A percentile compares a stretch with the other conserved stretches of the same genome.
Conservation (phyloP, 768 basidiomycete species). For the Nevesoporus exiguus region DNA sequence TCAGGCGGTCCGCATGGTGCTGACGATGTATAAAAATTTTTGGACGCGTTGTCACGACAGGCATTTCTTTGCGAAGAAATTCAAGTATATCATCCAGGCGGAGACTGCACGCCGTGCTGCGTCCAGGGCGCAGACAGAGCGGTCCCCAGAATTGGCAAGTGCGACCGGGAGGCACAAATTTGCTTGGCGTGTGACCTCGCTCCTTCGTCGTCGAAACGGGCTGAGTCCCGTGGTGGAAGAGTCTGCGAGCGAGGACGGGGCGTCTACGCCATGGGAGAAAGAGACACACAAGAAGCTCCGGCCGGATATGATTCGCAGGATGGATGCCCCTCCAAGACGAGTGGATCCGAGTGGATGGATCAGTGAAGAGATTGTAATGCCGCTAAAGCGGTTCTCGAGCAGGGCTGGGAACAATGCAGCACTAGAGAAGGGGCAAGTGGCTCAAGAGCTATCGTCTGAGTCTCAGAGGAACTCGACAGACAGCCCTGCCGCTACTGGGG, state of each 20-base stretch:
- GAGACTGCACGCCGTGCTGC: conserved; percentile 34
- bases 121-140: conserved; percentile 18
- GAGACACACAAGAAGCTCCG: conserved; percentile 37
- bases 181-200: conserved; percentile 29
- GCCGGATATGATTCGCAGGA: conserved; percentile 75
- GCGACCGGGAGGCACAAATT: conserved; percentile 18
- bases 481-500: neutral
- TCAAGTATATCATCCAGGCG: conserved; percentile 52
- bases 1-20: neutral
- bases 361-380: conserved; percentile 40
- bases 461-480: neutral
- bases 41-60: conserved; percentile 32
- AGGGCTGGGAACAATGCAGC: conserved; percentile 1
- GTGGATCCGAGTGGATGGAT: conserved; percentile 76
- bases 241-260: conserved; percentile 13
- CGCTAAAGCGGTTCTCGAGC: conserved; percentile 18
- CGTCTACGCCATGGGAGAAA: conserved; percentile 17
- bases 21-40: neutral
- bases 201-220: conserved; percentile 32
- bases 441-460: conserved; percentile 6
- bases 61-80: conserved; percentile 68
- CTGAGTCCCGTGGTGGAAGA: conserved; percentile 28
- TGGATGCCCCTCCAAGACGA: conserved; percentile 63
- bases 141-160: conserved; percentile 21
- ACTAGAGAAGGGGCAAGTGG: neutral